Evolutionary conservation across 768 basidiomycete genomes (phyloP), one percentile per base, ranked within the genome.

Genomic region (Antrodiella citrinella): DNA sequence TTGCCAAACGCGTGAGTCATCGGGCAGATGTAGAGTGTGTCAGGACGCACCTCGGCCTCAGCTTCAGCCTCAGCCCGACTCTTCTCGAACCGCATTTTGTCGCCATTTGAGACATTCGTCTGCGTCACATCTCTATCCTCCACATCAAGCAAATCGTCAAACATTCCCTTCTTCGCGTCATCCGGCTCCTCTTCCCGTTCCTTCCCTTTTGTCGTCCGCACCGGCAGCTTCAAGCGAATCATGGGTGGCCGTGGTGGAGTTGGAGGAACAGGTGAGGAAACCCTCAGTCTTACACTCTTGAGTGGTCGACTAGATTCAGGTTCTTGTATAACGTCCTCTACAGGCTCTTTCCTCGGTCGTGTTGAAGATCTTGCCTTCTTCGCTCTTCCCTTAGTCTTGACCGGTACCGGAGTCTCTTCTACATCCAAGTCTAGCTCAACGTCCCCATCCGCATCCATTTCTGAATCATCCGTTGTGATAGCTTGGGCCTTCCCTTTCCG

Each of bases 131-230:
- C 90, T 26, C 90, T 78, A 49, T 95, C 86, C 15, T 72, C 72
- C 1, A 72, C 66, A 12, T 65, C 66, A 26, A 98, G 72, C 38
- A 95, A 74, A 19, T 92, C 93, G 44, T 96, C 93, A 60, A 94
- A 97, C 45, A 92, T 71, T 21, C 84, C 82, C 38, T 72, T 72
- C 40, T 69, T 65, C 10, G 67, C 69, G 4, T 83, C 83, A 7
- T 84, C 82, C 48, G 62, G 65, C 13, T 65, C 60, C 13, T 65
- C 66, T 24, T 89, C 85, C 15, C 76, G 75, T 38, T 81, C 82
- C 61, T 81, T 84, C 25, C 79, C 79, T 62, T 86, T 86, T 7
- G 15, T 15, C 24, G 78, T 77, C 57, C 81, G 78, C n/a, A 74
- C 72, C 1, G 75, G 71, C 7, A 83, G 65, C 23, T 78, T 78